phyloP scores from a whole-genome alignment of 352 stramenopile species.

The Pythium monospermum region DNA sequence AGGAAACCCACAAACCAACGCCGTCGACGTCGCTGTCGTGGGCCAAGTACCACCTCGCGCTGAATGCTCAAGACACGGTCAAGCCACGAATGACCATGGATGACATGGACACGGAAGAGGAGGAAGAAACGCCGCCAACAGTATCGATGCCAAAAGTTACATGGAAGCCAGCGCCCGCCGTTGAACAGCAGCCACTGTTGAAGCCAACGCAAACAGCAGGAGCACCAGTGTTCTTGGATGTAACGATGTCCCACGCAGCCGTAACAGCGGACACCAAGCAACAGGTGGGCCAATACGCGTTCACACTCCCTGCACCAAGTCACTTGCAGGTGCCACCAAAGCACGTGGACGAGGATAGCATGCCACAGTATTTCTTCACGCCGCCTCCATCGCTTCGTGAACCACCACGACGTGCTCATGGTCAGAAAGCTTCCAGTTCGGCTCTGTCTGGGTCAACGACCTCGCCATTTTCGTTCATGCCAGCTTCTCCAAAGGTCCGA shows the following conservation, averaged over 20 bases:
- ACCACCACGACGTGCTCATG: constrained; percentile 49
- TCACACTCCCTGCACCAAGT: constrained; percentile 35
- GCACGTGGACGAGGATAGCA: constrained; percentile 32
- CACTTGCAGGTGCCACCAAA: not conserved
- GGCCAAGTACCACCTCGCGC: constrained; percentile 78
- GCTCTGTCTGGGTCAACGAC: too few relatives aligned
- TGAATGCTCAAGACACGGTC: constrained; percentile 22
- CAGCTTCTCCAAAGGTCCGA: constrained; percentile 51
- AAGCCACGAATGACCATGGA: constrained; percentile 5
- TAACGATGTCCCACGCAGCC: too few relatives aligned
- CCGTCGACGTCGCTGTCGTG: constrained; percentile 77
- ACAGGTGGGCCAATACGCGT: constrained; percentile 35
- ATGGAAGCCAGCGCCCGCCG: constrained; percentile 7
- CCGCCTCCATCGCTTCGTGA: constrained; percentile 48
- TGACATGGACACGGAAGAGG: constrained; percentile 23
- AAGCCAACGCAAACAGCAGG: not conserved
- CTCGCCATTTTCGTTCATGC: constrained; percentile 60
- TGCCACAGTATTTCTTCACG: constrained; percentile 61
- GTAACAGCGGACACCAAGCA: not conserved
- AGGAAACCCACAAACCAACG: constrained; percentile 65
- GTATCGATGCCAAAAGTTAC: constrained; percentile 36
- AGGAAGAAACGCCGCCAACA: constrained; percentile 48
- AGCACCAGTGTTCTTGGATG: too few relatives aligned
- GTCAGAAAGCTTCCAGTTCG: too few relatives aligned
- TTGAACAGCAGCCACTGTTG: too few relatives aligned